These are phyloP conservation scores for Yamadazyma siamensis DNA, from an alignment of 1,139 yeast species.

Conservation along the genomic window DNA sequence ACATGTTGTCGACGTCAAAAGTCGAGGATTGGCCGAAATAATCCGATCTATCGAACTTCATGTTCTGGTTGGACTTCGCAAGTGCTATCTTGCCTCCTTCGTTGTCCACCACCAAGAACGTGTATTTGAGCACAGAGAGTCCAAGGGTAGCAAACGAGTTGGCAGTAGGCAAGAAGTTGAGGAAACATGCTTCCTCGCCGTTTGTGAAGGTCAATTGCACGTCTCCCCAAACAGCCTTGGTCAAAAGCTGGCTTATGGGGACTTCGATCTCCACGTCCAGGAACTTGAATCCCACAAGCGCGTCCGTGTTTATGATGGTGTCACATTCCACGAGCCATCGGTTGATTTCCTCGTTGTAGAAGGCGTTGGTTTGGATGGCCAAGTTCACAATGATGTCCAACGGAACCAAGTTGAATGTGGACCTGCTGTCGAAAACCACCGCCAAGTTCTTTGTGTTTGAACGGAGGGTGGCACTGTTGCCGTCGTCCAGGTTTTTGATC, in stretches of 20 bases:
- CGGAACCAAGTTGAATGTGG: conserved; percentile 55
- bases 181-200: conserved; percentile 60
- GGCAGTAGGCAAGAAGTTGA: conserved; percentile 52
- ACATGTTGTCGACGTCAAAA: conserved; percentile 4
- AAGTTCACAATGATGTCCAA: conserved; percentile 55
- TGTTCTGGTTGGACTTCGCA: conserved; percentile 19
- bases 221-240: conserved; percentile 32
- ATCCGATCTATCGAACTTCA: conserved; percentile 9
- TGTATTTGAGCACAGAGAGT: conserved; percentile 51
- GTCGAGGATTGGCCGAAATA: conserved; percentile 5
- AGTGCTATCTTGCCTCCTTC: conserved; percentile 58
- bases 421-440: conserved; percentile 60
- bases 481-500: conserved; percentile 43
- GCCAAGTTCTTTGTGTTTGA: conserved; percentile 41
- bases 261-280: conserved; percentile 50
- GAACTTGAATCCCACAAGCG: conserved; percentile 53
- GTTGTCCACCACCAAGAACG: conserved; percentile 67
- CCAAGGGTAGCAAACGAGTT: conserved; percentile 62
- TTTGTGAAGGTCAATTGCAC: conserved; percentile 43
- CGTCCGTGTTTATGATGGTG: conserved; percentile 34
- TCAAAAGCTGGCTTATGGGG: conserved; percentile 51
- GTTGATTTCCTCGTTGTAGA: conserved; percentile 46
- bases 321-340: conserved; percentile 71
- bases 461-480: conserved; percentile 29
- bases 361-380: conserved; percentile 75